Base-by-base conservation (phyloP, 1,284 basidiomycete species). In the Fistulinella staudtii region DNA sequence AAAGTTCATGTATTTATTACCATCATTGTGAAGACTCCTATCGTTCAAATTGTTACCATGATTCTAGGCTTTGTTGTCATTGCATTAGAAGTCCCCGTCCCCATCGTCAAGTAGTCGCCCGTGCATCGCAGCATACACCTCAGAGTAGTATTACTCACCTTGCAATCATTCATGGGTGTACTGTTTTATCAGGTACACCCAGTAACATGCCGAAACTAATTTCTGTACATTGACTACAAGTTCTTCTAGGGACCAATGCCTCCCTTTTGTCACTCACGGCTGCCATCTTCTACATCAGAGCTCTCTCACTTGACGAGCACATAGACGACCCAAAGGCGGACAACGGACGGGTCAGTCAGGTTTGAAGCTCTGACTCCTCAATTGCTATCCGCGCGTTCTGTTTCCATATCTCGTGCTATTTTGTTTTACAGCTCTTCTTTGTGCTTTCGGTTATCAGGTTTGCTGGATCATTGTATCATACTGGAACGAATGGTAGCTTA, bases 101-200 rank as follows among this genome's bases (percentile, higher is more conserved):
- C 82, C 17, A 59, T 68, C 45, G 38, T 90, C 36, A 83, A 80
- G 61, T 63, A 68, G 15, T 69, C 75, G 7, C 59, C 76, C 2
- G 64, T 87, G 15, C 73, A 85, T 60, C 80, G 87, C 27, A 89
- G 79, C 57, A 68, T 88, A 47, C 65, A 78, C 24, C 53, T 85
- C 22, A 69, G 82, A 55, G 71, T 85, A 33, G 74, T 90, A 29
- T 50, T 85, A 43, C 70, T 91, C 45, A 54, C 84, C 36, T 66
- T 82, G 51, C 82, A 87, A 57, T 70, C 78, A 1, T 78, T 82
- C 60, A 55, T 87, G n/a, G 70, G 77, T 20, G 72, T 87, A 41
- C 63, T 93, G 41, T 86, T 76, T 61, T 91, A 92, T 68, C 89
- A 92, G 70, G 89, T 86, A 56, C 47, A 77, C 59, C 39, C 23